Evolutionary conservation across 345 rosid species (phyloP).

Genomic region (Draba incana): DNA sequence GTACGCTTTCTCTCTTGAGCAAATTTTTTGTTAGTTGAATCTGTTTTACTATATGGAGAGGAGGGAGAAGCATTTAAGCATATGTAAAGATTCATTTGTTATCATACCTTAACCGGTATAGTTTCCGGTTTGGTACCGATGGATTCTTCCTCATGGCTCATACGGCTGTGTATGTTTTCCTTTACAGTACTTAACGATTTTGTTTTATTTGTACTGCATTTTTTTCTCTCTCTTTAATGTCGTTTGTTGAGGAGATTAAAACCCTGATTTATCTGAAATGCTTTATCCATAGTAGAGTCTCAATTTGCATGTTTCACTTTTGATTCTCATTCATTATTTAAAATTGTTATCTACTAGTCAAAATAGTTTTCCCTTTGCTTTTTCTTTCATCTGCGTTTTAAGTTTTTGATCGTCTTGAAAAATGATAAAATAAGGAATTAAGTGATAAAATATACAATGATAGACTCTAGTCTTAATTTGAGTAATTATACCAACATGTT

Average conservation of each 20-base stretch:
- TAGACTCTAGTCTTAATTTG: too few relatives aligned
- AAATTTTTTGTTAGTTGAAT: slow-evolving; percentile 21
- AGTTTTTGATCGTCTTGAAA: too few relatives aligned
- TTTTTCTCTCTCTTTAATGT: slow-evolving; percentile 1
- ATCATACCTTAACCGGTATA: slow-evolving; percentile 15
- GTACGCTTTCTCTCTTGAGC: slow-evolving; percentile 25
- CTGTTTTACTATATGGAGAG: slow-evolving; percentile 22
- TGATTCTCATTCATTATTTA: too few relatives aligned
- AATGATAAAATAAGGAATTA: too few relatives aligned
- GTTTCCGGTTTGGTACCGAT: slow-evolving; percentile 38
- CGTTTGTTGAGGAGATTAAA: slow-evolving; percentile 26
- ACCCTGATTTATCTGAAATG: not conserved
- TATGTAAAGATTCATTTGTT: slow-evolving; percentile 38
- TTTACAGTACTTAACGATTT: slow-evolving; percentile 26
- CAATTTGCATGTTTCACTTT: too few relatives aligned
- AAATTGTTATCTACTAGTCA: too few relatives aligned
- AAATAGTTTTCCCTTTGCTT: too few relatives aligned
- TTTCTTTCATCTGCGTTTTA: too few relatives aligned
- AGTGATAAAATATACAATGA: too few relatives aligned
- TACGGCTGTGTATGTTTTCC: slow-evolving; percentile 4
- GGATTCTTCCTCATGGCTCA: slow-evolving; percentile 26
- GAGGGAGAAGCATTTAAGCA: slow-evolving; percentile 17
- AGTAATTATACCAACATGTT: too few relatives aligned
- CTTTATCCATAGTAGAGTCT: not conserved
- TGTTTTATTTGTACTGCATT: slow-evolving; percentile 17